Percentiles rank a stretch among this genome's conserved stretches.
Evolutionary conservation across 148 eudicot species (phyloP).

Genomic region (Camellia japonica): DNA sequence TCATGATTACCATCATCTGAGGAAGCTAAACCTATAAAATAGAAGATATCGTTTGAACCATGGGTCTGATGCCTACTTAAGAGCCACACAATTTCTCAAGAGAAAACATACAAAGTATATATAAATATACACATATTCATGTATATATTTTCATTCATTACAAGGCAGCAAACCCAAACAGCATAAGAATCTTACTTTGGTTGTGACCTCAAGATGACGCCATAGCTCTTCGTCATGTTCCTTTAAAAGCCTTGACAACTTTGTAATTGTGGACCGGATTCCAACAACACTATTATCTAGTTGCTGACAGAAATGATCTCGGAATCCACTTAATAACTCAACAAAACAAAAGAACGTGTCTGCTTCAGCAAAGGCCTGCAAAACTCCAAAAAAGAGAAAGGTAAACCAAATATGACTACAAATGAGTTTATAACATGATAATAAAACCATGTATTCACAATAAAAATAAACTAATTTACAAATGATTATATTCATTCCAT

Average conservation of each 20-base stretch:
- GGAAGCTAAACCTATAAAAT: not conserved
- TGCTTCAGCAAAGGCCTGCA: slow-evolving; percentile 88
- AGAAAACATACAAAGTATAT: not conserved
- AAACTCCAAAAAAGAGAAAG: slow-evolving; percentile 9
- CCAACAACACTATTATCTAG: slow-evolving; percentile 98
- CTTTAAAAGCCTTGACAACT: slow-evolving; percentile 71
- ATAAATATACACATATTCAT: not conserved
- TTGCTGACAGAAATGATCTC: slow-evolving; percentile 93
- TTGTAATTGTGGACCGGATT: slow-evolving; percentile 89
- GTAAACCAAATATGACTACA: slow-evolving; percentile 5
- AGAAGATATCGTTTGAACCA: not conserved
- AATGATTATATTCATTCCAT: not conserved
- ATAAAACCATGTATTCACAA: not conserved
- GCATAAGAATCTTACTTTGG: slow-evolving; percentile 57
- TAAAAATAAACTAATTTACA: slow-evolving; percentile 4
- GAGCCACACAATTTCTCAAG: not conserved
- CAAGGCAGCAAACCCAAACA: slow-evolving; percentile 1
- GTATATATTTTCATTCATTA: not conserved
- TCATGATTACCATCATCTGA: not conserved
- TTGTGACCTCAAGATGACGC: slow-evolving; percentile 97
- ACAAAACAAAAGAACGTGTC: slow-evolving; percentile 97
- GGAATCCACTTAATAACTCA: slow-evolving; percentile 86
- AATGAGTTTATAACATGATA: not conserved
- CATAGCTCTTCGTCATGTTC: slow-evolving; percentile 98
- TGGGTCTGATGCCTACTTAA: not conserved